These are phyloP conservation scores for Rossbeevera mucosa DNA, from an alignment of 768 basidiomycete genomes.

Conservation along the genomic window DNA sequence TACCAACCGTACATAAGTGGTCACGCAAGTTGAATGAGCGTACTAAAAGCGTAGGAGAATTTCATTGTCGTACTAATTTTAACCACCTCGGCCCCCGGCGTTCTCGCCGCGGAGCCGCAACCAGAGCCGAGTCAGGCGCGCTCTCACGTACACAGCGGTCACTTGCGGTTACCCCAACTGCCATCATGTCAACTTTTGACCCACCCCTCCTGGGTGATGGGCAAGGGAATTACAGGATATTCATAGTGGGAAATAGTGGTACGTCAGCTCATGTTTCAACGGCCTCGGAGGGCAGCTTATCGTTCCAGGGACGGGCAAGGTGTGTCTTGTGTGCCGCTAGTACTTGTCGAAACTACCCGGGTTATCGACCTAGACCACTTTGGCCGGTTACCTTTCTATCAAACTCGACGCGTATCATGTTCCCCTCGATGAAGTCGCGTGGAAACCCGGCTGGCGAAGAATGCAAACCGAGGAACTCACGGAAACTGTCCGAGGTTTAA, in stretches of 20 bases:
- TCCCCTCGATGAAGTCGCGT: slow-evolving; percentile 43
- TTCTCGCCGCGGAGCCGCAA: slow-evolving; percentile 1
- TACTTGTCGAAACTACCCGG: not conserved
- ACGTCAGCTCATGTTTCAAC: slow-evolving; percentile 14
- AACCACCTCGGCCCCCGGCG: not conserved
- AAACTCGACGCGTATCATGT: slow-evolving; percentile 45
- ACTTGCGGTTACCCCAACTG: not conserved
- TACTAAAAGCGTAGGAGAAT: not conserved
- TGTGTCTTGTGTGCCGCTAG: slow-evolving; percentile 11
- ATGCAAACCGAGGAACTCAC: slow-evolving; percentile 26
- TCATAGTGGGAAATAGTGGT: slow-evolving; percentile 53
- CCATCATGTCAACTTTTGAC: slow-evolving; percentile 9
- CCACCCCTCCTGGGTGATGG: slow-evolving; percentile 39
- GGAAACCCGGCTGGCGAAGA: slow-evolving; percentile 46
- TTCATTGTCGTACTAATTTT: too few species aligned
- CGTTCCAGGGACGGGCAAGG: slow-evolving; percentile 38
- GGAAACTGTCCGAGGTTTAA: slow-evolving; percentile 18
- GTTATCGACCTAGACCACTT: slow-evolving; percentile 41
- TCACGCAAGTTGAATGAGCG: too few species aligned
- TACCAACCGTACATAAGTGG: too few species aligned
- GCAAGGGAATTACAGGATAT: slow-evolving; percentile 43
- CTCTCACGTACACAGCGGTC: not conserved
- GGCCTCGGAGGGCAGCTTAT: not conserved
- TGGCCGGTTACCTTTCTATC: slow-evolving; percentile 39
- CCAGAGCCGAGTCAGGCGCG: slow-evolving; percentile 5